phyloP scores from a whole-genome alignment of 2,329 filamentous ascomycete species.

The Fusarium albidum region DNA sequence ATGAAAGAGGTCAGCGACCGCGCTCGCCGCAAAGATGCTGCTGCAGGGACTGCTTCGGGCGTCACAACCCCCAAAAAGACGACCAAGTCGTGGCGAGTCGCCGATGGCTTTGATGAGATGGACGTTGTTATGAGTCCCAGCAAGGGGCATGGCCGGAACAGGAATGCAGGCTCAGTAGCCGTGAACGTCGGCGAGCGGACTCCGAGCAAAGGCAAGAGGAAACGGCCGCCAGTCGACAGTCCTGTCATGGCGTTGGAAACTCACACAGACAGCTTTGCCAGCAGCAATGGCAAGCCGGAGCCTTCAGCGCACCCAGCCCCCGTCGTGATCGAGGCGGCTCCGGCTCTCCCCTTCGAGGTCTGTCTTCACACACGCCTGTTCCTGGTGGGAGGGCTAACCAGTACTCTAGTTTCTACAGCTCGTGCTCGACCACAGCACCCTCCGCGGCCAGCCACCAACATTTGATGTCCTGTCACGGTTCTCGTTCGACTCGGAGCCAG shows the following conservation, averaged over 20 bases:
- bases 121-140: conserved; percentile 63
- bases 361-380: not conserved
- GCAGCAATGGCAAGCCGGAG: conserved; percentile 42
- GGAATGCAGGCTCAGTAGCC: conserved; percentile 53
- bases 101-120: conserved; percentile 81
- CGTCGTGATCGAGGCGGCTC: conserved; percentile 35
- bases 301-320: conserved; percentile 27
- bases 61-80: conserved; percentile 68
- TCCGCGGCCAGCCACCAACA: conserved; percentile 64
- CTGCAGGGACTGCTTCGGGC: conserved; percentile 33
- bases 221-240: conserved; percentile 71
- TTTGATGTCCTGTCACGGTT: conserved; percentile 74
- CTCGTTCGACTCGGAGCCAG: conserved; percentile 69
- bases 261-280: conserved; percentile 52
- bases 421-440: conserved; percentile 68
- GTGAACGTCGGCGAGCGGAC: conserved; percentile 60
- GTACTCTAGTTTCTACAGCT: conserved; percentile 64
- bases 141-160: conserved; percentile 54
- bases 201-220: conserved; percentile 76
- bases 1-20: conserved; percentile 65
- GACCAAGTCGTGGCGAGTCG: conserved; percentile 63
- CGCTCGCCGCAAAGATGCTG: conserved; percentile 56
- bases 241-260: conserved; percentile 69
- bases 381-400: conserved; percentile 33
- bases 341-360: conserved; percentile 57